These are phyloP conservation scores for Fagus crenata DNA, from an alignment of 306 rosid species.

Conservation along the genomic window DNA sequence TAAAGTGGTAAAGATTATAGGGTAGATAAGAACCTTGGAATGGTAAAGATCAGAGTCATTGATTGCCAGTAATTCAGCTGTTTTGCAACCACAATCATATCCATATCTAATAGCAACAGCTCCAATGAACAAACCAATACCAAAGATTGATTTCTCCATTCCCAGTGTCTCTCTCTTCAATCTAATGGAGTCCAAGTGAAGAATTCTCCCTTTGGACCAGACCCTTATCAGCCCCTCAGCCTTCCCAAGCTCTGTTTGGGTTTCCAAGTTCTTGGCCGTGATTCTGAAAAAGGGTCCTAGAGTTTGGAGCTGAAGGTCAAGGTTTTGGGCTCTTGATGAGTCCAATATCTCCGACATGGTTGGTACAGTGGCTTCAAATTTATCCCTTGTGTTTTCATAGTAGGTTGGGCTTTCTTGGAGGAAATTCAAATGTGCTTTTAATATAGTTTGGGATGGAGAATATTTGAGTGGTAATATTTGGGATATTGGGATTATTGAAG, in stretches of 20 bases:
- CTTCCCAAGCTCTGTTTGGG: conserved; percentile 59
- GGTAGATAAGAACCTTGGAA: conserved; percentile 56
- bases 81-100: conserved; percentile 63
- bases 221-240: conserved; percentile 77
- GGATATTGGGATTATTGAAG: conserved; percentile 17
- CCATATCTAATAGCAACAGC: conserved; percentile 83
- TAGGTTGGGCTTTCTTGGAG: conserved; percentile 18
- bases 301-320: conserved; percentile 65
- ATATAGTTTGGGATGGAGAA: background rate
- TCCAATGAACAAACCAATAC: conserved; percentile 84
- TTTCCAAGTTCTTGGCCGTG: conserved; percentile 60
- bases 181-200: conserved; percentile 82
- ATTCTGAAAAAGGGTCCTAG: conserved; percentile 89
- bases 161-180: conserved; percentile 65
- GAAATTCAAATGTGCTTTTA: conserved; percentile 3
- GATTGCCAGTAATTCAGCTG: conserved; percentile 78
- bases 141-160: conserved; percentile 88
- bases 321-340: conserved; percentile 63
- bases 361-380: conserved; percentile 35
- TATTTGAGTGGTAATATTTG: background rate
- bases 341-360: conserved; percentile 68
- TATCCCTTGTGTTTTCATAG: background rate
- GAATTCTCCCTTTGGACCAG: conserved; percentile 64
- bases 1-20: conserved; percentile 14
- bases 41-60: conserved; percentile 80